Evolutionary conservation across 2,329 filamentous ascomycete genomes (phyloP), one percentile per base, ranked within the genome.

Genomic region (Parascedosporium putredinis): DNA sequence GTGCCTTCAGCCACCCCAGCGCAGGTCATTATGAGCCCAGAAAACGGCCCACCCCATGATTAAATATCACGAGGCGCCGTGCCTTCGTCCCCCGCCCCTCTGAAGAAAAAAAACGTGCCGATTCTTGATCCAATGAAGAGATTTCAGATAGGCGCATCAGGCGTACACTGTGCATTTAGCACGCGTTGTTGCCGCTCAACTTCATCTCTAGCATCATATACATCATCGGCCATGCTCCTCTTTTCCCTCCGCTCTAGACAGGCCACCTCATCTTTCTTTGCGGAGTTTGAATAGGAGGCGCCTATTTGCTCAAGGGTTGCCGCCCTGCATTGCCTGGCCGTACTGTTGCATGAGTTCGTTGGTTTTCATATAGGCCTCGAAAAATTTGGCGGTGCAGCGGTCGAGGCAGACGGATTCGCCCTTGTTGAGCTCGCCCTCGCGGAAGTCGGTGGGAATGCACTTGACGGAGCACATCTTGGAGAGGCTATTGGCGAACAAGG

Each of bases 361-460:
- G 53, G 97, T 88, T 76, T 96, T 97, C 75, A 95, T 83, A 68
- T 95, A 95, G 62, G 95, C 90, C 60, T 97, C 91, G 72, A 98
- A 96, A 76, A 97, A 98, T 75, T 98, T 98, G 64, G 86, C 79
- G 52, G 94, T 87, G 72, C 94, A 98, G 63, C 93, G 88, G 73
- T 98, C 93, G 59, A 98, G 83, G 74, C 94, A 98, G 60, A 98
- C 93, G 59, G 86, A 89, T 72, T 98, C 93, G 76, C 90, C 94
- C 75, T 98, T 98, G 81, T 96, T 95, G 62, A 98, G 83, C 60
- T 98, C 91, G 67, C 80, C 82, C 74, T 98, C 93, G 67, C 89
- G 88, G 81, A 97, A 98, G 61, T 91, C 83, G 62, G 74, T 76
- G 55, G 91, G 91, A 59, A 98, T 80, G 72, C 93, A 98, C 76